Percentiles rank a stretch among this genome's conserved stretches.
These are phyloP conservation scores for Trichosanthes truncata DNA, from an alignment of 306 rosid species.

Conservation along the genomic window DNA sequence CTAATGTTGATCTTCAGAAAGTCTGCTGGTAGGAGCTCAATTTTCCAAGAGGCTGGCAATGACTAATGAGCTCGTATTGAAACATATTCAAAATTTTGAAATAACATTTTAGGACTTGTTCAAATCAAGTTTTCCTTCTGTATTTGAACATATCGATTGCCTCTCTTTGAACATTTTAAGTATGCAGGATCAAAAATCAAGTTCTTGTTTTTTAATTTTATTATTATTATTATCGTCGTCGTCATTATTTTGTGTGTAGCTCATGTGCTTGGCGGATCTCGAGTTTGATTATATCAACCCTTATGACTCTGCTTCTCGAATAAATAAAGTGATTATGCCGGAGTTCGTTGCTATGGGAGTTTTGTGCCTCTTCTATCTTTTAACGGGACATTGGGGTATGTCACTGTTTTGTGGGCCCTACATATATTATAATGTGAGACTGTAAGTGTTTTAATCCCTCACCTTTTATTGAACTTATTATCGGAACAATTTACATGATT, in stretches of 20 bases:
- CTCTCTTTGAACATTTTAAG: background rate
- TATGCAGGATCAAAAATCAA: background rate
- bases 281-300: conserved; percentile 93
- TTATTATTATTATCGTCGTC: background rate
- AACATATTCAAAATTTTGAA: background rate
- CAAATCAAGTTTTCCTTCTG: background rate
- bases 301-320: conserved; percentile 67
- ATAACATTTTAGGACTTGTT: background rate
- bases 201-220: background rate
- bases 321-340: conserved; percentile 59
- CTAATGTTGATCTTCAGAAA: background rate
- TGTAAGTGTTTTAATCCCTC: conserved; percentile 44
- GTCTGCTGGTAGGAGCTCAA: background rate
- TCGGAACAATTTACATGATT: background rate
- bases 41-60: background rate
- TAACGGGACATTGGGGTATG: conserved; percentile 65
- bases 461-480: background rate
- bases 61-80: background rate
- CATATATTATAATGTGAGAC: conserved; percentile 53
- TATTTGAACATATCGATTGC: background rate
- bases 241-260: conserved; percentile 33
- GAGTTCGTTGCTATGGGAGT: conserved; percentile 67
- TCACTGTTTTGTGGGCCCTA: conserved; percentile 53
- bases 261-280: conserved; percentile 75
- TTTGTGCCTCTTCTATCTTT: conserved; percentile 47